Evolutionary conservation across 2,329 filamentous ascomycete genomes (phyloP), one percentile per base, ranked within the genome.

Genomic region (Aureobasidium musti): DNA sequence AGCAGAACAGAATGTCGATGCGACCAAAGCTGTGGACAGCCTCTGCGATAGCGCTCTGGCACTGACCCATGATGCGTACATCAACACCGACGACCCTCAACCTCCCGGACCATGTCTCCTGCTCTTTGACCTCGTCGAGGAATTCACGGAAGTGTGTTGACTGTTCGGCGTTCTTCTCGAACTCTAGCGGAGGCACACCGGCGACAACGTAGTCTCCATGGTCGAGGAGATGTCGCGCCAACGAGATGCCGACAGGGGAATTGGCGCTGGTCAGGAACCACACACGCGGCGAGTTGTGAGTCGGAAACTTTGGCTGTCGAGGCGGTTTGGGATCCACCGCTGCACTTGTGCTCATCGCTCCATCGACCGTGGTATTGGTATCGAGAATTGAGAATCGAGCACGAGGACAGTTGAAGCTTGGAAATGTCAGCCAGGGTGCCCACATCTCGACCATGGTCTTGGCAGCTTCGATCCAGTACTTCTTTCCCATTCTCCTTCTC

Each of bases 241-340:
- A 84, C 53, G 91, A 89, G 68, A 97, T 90, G 64, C 89, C 89
- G 70, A 97, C 85, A 14, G 94, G 92, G 41, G 92, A 94, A 68
- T 94, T 86, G 39, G 91, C 91, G 67, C 91, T 89, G 13, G 93
- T 97, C 70, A 99, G 82, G 75, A 99, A 88, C 95, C 95, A 98
- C 73, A 94, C 91, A 74, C 94, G 89, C 60, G 93, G 92, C 59
- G 82, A 83, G 74, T 84, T 83, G 76, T 87, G 85, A 35, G 82
- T 79, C 49, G 86, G 86, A 71, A 87, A 88, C 68, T 84, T 84
- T 50, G 81, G 80, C 43, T 71, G 69, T 67, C 75, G 74, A 33
- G 74, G 74, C 10, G 72, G 69, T 64, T 76, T 75, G 33, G 71
- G 67, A 56, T 74, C 73, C 56, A 66, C 30, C 30, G 47, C 41